A percentile compares a stretch with the other conserved stretches of the same genome.
These are phyloP conservation scores for Anthostomella pinea DNA, from an alignment of 2,329 filamentous ascomycete genomes.

Conservation along the genomic window DNA sequence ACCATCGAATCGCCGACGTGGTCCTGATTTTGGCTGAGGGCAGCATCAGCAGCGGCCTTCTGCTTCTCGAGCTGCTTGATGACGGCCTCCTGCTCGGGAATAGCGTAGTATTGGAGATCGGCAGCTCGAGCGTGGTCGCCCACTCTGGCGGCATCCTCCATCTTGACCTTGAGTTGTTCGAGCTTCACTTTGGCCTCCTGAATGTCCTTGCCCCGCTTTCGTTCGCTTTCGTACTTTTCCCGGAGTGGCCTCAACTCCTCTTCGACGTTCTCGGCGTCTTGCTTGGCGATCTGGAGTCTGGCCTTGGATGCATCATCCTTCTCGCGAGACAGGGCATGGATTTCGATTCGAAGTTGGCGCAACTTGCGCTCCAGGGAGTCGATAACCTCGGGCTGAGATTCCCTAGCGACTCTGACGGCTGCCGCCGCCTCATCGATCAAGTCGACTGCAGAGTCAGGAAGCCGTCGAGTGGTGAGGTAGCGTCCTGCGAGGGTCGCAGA, in stretches of 20 bases:
- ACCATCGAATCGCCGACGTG: conserved; percentile 68
- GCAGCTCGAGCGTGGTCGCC: conserved; percentile 84
- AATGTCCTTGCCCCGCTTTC: conserved; percentile 84
- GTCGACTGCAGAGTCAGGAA: conserved; percentile 96
- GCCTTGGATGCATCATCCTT: conserved; percentile 89
- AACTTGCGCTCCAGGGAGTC: conserved; percentile 90
- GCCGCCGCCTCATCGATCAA: conserved; percentile 94
- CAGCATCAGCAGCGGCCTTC: conserved; percentile 74
- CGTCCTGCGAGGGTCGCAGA: conserved; percentile 88
- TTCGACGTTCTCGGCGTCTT: conserved; percentile 89
- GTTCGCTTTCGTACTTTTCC: conserved; percentile 94
- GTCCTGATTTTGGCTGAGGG: conserved; percentile 50
- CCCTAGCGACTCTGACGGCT: conserved; percentile 90
- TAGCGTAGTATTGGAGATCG: conserved; percentile 95
- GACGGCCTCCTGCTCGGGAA: conserved; percentile 80
- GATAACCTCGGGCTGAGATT: conserved; percentile 93
- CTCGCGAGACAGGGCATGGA: conserved; percentile 89
- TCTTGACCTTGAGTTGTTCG: conserved; percentile 84
- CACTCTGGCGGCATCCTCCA: conserved; percentile 86
- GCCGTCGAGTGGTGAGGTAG: conserved; percentile 84
- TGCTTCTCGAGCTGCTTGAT: conserved; percentile 81
- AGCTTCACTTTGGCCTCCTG: conserved; percentile 95
- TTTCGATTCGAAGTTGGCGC: conserved; percentile 93
- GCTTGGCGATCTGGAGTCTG: conserved; percentile 77
- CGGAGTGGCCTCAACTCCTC: conserved; percentile 89